Base-by-base conservation (phyloP, 1,284 basidiomycete genomes). In the Cryptococcus depauperatus region DNA sequence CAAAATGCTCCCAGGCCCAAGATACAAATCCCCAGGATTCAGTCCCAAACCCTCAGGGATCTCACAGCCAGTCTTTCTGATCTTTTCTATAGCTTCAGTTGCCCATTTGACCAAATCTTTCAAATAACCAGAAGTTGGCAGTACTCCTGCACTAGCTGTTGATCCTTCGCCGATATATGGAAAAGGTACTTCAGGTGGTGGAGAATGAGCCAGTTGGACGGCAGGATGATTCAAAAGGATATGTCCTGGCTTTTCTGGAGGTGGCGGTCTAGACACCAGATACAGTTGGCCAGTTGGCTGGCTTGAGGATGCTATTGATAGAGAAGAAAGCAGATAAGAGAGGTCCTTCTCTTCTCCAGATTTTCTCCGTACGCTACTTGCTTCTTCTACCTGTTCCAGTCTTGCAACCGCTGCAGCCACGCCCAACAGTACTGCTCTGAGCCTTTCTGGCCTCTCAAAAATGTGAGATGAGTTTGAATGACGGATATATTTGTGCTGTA, bases 381-480 rank as follows among this genome's bases (percentile, higher is more conserved):
- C 10, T 39, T n/a, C 34, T 34, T 34, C 11, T 9, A 5, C 9
- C 43, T 76, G 74, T 57, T 86, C 83, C 5, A 91, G 70, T 30
- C 82, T 77, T 11, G 87, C 77, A 22, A 85, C 75, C 0, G 84
- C 85, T 3, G 83, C 83, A 2, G 86, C 77, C 5, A 92, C 74
- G 1, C 90, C 90, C 7, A 84, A 59, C 48, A 82, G 80, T 37
- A 92, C 79, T 0, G 89, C 88, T 37, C 82, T 77, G 13, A 95
- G 71, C n/a, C 90, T 79, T 66, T 92, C 85, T 0, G 89, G 90
- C n/a, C 86, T 77, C 64, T 95, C 90, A 18, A 90, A 80, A 47
- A 92, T 82, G 44, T 75, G 74, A 0, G 83, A 85, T 1, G 75
- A 75, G 57, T 87, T 81, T 44, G 77, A 72, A 11, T 81, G 80